phyloP scores from a whole-genome alignment of 1,284 basidiomycete species.

The Fomes fomentarius region DNA sequence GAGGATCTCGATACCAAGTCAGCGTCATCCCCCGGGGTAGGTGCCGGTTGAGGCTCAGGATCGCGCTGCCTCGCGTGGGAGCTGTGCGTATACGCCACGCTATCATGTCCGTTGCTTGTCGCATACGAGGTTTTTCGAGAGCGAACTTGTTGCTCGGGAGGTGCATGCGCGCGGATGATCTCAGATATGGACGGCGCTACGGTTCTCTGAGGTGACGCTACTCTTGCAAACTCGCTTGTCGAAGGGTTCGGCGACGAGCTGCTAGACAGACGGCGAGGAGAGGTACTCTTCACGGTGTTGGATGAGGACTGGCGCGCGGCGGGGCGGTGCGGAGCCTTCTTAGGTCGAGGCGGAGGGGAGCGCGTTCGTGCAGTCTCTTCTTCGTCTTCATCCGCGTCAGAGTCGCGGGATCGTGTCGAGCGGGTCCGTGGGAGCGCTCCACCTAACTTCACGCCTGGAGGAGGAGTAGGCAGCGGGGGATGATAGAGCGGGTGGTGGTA shows the following conservation, averaged over 20 bases:
- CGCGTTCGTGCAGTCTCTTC: constrained; percentile 17
- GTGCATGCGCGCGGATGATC: constrained; percentile 77
- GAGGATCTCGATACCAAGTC: constrained; percentile 76
- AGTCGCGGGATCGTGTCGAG: constrained; percentile 40
- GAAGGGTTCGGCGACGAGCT: constrained; percentile 7
- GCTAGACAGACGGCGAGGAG: constrained; percentile 5
- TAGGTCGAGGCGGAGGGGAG: constrained; percentile 18
- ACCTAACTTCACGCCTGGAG: constrained; percentile 77
- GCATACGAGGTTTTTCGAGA: constrained; percentile 50
- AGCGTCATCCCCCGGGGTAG: constrained; percentile 56
- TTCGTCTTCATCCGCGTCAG: constrained; percentile 51
- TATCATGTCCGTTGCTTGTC: constrained; percentile 49
- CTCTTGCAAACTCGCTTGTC: constrained; percentile 7
- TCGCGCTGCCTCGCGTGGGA: constrained; percentile 20
- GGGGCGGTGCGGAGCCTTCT: constrained; percentile 11
- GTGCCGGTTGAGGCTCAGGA: constrained; percentile 37
- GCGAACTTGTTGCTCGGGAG: constrained; percentile 51
- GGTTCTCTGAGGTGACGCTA: constrained; percentile 28
- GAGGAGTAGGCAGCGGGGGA: constrained; percentile 78
- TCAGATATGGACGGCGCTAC: constrained; percentile 81
- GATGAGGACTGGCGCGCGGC: constrained; percentile 15
- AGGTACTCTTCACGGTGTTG: constrained; percentile 11
- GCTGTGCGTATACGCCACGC: constrained; percentile 29
- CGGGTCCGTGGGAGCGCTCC: constrained; percentile 51
- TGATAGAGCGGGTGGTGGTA: constrained; percentile 75